These are phyloP conservation scores for Alternaria sp. DNA, from an alignment of 2,329 filamentous ascomycete species.

Conservation along the genomic window DNA sequence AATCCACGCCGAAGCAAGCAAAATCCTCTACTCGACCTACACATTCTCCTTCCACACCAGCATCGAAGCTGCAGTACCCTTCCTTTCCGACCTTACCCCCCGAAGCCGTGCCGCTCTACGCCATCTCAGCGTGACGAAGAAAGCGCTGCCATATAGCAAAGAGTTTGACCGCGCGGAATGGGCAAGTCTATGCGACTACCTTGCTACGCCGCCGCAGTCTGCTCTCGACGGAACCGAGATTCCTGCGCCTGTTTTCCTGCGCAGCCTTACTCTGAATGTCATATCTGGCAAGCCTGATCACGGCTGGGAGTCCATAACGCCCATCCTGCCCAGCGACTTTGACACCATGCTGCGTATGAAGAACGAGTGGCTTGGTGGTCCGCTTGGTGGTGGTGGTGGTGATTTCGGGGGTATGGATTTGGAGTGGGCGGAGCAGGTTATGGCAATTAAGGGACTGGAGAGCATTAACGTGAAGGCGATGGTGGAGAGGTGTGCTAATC, in stretches of 20 bases:
- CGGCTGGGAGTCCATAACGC: conserved; percentile 59
- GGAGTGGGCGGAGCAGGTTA: conserved; percentile 66
- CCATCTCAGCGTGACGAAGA: conserved; percentile 64
- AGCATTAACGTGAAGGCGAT: conserved; percentile 63
- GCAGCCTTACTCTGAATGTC: conserved; percentile 56
- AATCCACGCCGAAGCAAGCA: conserved; percentile 64
- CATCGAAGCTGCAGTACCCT: conserved; percentile 68
- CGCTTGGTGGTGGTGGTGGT: conserved; percentile 7
- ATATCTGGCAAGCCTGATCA: conserved; percentile 61
- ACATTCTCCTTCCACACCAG: conserved; percentile 67
- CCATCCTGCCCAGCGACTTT: conserved; percentile 33
- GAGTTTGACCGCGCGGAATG: conserved; percentile 66
- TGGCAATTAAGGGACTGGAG: conserved; percentile 59
- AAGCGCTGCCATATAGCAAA: conserved; percentile 61
- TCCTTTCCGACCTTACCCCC: conserved; percentile 65
- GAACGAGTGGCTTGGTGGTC: conserved; percentile 34
- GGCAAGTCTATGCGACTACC: conserved; percentile 58
- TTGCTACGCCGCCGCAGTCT: conserved; percentile 30
- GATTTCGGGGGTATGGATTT: conserved; percentile 48
- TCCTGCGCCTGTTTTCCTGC: conserved; percentile 13
- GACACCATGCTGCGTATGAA: conserved; percentile 36
- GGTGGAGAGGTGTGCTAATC: conserved; percentile 63
- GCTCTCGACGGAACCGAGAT: background rate
- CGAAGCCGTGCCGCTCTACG: conserved; percentile 58
- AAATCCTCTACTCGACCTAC: conserved; percentile 64